These are phyloP conservation scores for Teratosphaeria nubilosa DNA, from an alignment of 2,329 filamentous ascomycete species.

Conservation along the genomic window DNA sequence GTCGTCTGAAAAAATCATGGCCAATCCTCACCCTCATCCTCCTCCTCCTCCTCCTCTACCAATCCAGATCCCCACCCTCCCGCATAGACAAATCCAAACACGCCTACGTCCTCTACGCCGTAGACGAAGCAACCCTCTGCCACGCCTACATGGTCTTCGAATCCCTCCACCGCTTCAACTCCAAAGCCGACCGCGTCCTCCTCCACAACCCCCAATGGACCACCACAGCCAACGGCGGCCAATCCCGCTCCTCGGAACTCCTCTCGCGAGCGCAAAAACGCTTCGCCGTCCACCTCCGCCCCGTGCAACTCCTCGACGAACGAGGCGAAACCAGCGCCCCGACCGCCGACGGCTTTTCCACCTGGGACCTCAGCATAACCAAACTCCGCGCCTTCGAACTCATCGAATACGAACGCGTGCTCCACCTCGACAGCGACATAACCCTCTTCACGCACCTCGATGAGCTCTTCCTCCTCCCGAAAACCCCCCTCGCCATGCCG, in stretches of 20 bases:
- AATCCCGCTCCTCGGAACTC: constrained; percentile 28
- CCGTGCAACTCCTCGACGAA: constrained; percentile 7
- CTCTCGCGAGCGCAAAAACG: constrained; percentile 37
- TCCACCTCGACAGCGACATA: constrained; percentile 53
- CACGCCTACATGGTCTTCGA: constrained; percentile 36
- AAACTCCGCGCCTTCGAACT: constrained; percentile 61
- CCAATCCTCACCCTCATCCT: constrained; percentile 1
- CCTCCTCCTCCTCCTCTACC: constrained; percentile 4
- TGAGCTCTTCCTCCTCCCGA: constrained; percentile 57
- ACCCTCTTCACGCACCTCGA: constrained; percentile 53
- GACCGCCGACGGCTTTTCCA: neutral
- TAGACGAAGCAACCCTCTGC: constrained; percentile 33
- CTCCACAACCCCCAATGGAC: constrained; percentile 24
- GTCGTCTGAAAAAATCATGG: neutral
- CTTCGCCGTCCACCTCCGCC: constrained; percentile 38
- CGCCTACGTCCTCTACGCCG: constrained; percentile 37
- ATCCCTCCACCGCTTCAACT: constrained; percentile 28
- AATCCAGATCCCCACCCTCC: constrained; percentile 1
- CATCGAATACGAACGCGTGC: constrained; percentile 48
- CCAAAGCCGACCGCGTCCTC: constrained; percentile 35
- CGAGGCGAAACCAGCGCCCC: constrained; percentile 2
- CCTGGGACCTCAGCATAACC: constrained; percentile 54
- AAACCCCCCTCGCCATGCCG: constrained; percentile 53
- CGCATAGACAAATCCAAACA: constrained; percentile 25
- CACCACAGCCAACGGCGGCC: constrained; percentile 1